Percentiles rank a stretch among this genome's conserved stretches.
phyloP scores from a whole-genome alignment of 495 filamentous ascomycete genomes.

The Thermothielavioides terrestris region DNA sequence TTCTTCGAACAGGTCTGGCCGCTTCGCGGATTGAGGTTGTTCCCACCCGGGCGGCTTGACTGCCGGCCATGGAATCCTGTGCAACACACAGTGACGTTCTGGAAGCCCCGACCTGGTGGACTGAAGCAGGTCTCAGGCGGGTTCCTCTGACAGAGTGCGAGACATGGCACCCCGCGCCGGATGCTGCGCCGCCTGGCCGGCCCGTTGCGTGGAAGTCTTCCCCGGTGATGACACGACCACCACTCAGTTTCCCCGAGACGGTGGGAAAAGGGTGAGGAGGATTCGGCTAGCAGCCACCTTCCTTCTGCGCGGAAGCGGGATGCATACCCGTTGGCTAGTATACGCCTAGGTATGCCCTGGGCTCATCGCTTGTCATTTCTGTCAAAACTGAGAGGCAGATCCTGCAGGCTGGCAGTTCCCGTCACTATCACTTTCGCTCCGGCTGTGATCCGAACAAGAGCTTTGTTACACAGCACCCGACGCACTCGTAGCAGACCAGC shows the following conservation, averaged over 20 bases:
- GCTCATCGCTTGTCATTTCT: neutral
- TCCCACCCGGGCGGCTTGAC: neutral
- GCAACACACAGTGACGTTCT: neutral
- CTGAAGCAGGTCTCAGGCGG: neutral
- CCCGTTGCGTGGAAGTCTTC: neutral
- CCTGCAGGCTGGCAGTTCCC: neutral
- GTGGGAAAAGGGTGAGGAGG: too few relatives aligned
- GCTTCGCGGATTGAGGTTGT: neutral
- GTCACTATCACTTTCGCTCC: constrained; percentile 2
- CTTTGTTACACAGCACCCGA: too few relatives aligned
- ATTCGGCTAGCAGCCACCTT: neutral
- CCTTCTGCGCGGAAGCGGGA: neutral
- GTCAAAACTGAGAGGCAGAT: neutral
- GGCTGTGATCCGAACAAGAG: neutral
- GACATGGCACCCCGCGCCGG: too few relatives aligned
- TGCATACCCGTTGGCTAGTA: neutral
- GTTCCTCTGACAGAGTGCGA: neutral
- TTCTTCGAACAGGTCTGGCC: neutral
- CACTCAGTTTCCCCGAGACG: too few relatives aligned
- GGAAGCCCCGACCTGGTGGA: neutral
- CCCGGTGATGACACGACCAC: too few relatives aligned
- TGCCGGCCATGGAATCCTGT: neutral
- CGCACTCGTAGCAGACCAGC: too few relatives aligned
- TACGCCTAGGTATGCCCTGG: neutral
- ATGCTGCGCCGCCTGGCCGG: neutral